Conservation (phyloP, 2,329 filamentous ascomycete species). For the Phaeosphaeriaceae sp. region DNA sequence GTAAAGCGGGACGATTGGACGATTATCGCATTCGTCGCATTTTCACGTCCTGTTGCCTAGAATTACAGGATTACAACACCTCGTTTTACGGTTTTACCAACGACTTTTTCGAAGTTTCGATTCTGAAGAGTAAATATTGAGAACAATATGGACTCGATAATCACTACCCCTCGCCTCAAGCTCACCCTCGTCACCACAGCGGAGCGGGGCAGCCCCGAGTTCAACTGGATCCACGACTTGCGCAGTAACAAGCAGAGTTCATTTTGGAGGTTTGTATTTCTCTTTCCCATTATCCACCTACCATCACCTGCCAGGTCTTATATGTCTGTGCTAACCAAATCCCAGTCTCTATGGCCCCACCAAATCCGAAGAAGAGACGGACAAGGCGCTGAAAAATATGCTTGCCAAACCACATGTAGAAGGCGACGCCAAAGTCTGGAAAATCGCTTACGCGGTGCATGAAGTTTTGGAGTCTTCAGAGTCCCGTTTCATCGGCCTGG, state of each 20-base stretch:
- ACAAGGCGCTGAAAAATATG: conserved; percentile 9
- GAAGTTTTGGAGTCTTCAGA: conserved; percentile 4
- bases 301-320: not conserved
- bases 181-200: conserved; percentile 30
- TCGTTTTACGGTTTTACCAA: not conserved
- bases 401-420: not conserved
- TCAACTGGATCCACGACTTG: conserved; percentile 34
- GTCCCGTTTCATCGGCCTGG: conserved; percentile 22
- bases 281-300: not conserved
- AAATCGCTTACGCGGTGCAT: conserved; percentile 31
- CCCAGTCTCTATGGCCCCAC: conserved; percentile 24
- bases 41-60: not conserved
- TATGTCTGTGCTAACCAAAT: not conserved
- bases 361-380: conserved; percentile 30
- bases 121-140: no score
- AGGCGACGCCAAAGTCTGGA: not conserved
- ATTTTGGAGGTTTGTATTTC: conserved; percentile 31
- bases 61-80: no score
- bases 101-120: not conserved
- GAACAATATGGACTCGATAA: conserved; percentile 22
- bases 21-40: not conserved
- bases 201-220: conserved; percentile 28
- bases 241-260: conserved; percentile 30
- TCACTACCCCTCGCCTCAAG: conserved; percentile 33
- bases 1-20: no score